A percentile compares a stretch with the other conserved stretches of the same genome.
Evolutionary conservation across 352 stramenopile species (phyloP).

Genomic region (Achlya hypogyna): DNA sequence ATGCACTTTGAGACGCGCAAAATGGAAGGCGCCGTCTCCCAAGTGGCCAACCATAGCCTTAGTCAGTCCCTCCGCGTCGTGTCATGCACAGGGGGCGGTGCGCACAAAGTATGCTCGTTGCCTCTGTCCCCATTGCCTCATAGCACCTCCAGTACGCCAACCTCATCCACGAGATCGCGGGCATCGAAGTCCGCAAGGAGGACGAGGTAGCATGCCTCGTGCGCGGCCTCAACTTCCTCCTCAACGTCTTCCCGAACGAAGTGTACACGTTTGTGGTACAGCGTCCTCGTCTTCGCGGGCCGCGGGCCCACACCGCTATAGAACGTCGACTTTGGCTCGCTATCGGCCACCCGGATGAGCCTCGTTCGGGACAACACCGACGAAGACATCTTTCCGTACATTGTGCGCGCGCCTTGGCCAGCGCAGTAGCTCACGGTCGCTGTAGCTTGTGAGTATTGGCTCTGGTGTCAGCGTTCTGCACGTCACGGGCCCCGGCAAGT

Average conservation of each 20-base stretch:
- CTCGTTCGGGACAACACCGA: constrained; percentile 67
- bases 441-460: constrained; percentile 94
- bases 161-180: constrained; percentile 63
- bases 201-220: constrained; percentile 97
- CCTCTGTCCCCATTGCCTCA: neutral
- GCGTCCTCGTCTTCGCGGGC: constrained; percentile 5
- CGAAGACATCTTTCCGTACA: constrained; percentile 77
- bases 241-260: constrained; percentile 93
- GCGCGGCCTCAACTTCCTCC: constrained; percentile 94
- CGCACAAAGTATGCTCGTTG: constrained; percentile 54
- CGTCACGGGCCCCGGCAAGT: constrained; percentile 89
- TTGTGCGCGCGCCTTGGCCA: constrained; percentile 33
- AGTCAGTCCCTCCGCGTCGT: constrained; percentile 73
- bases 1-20: constrained; percentile 77
- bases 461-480: constrained; percentile 96
- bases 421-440: neutral
- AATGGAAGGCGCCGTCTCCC: constrained; percentile 64
- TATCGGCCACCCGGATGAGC: constrained; percentile 65
- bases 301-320: constrained; percentile 19
- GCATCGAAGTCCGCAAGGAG: constrained; percentile 75
- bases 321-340: constrained; percentile 72
- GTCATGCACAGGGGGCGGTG: constrained; percentile 71
- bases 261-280: constrained; percentile 95
- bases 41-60: constrained; percentile 62
- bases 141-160: constrained; percentile 42